Evolutionary conservation across 2,329 filamentous ascomycete species (phyloP), one percentile per base, ranked within the genome.

Genomic region (Neofusicoccum sp.): DNA sequence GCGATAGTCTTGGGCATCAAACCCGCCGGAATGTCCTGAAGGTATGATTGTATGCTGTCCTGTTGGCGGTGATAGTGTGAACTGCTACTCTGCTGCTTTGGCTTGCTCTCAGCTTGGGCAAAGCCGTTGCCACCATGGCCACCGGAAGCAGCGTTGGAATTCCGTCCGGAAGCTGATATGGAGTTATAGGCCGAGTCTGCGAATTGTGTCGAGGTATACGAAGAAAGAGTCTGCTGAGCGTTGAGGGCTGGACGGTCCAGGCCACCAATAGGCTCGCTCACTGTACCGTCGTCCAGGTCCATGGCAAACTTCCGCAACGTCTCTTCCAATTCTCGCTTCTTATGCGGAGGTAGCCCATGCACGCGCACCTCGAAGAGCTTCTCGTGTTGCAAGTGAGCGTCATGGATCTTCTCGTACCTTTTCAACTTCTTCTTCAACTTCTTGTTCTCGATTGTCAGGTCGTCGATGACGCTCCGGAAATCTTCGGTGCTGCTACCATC

Each of bases 311-410:
- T 86, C 61, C 87, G 85, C 8, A 96, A 77, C 0, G 88, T 87
- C 6, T 88, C 85, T 71, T 96, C 91, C 22, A 96, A 76, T 66
- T 95, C 91, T 63, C 87, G 83, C 75, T 90, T 92, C 78, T 92
- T 93, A 56, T 85, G 83, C 50, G 86, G 82, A 0, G 90, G 85
- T 44, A 96, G 76, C 0, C 89, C 87, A 68, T 95, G 91, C 34
- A 93, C 84, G 68, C 91, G 89, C 65, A 96, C 87, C 73, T 96
- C 92, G 68, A 96, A 94, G 0, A 96, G 76, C 71, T 91, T 92
- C 34, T 96, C 91, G 50, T 88, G 86, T 37, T 88, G 84, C 56
- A 93, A 77, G 66, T 89, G 85, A 45, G 88, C 83, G 16, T 87
- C 86, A 1, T 89, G 86, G 31, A 85, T 78, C 66, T 86, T 87